Evolutionary conservation across 768 basidiomycete genomes (phyloP).

Genomic region (Tubosaeta sp.): DNA sequence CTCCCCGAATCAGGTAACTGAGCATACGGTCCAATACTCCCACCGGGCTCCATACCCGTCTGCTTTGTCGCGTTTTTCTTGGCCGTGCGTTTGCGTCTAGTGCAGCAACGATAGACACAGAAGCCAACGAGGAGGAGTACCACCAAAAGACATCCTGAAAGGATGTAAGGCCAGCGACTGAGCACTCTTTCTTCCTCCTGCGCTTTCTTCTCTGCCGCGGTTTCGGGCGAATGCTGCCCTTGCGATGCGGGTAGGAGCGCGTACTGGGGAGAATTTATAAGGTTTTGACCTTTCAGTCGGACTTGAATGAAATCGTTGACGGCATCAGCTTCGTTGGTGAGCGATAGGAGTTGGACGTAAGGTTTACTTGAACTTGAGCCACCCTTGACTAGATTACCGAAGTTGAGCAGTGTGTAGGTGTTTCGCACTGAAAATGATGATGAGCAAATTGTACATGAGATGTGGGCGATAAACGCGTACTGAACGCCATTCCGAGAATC

Average conservation of each 20-base stretch:
- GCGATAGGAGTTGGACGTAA: constrained; percentile 65
- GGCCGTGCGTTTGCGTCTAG: constrained; percentile 34
- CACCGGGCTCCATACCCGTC: not conserved
- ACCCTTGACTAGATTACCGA: constrained; percentile 60
- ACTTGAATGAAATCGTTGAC: constrained; percentile 62
- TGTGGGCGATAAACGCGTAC: constrained; percentile 40
- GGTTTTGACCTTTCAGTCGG: constrained; percentile 58
- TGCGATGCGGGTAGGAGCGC: constrained; percentile 57
- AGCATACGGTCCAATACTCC: constrained; percentile 17
- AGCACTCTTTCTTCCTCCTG: constrained; percentile 57
- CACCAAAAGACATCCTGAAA: constrained; percentile 53
- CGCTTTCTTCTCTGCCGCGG: constrained; percentile 62
- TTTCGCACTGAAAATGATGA: constrained; percentile 58
- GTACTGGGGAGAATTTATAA: constrained; percentile 50
- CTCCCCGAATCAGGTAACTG: constrained; percentile 26
- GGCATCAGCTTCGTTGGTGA: constrained; percentile 49
- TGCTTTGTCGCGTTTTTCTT: constrained; percentile 20
- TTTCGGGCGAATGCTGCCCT: constrained; percentile 59
- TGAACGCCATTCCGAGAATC: constrained; percentile 77
- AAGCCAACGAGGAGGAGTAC: constrained; percentile 43
- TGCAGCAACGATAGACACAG: constrained; percentile 62
- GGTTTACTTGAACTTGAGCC: constrained; percentile 49
- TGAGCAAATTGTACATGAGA: too few species aligned
- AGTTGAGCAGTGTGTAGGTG: constrained; percentile 66
- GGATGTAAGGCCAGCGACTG: constrained; percentile 73